These are phyloP conservation scores for Syncephalastrum racemosum DNA, from an alignment of 371 early-diverging fungal genomes.

Conservation along the genomic window DNA sequence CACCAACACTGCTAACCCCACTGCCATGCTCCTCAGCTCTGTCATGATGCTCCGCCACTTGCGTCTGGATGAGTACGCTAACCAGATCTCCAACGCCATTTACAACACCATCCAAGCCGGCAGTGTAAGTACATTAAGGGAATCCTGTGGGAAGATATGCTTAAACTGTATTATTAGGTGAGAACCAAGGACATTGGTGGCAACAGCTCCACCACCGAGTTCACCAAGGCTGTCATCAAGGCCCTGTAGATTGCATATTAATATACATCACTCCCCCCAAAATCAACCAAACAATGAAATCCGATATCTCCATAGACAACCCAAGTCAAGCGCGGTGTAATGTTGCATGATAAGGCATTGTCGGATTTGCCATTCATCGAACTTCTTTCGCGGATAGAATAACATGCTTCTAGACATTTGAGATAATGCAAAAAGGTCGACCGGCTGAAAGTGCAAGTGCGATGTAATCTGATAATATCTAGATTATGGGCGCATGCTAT, in stretches of 20 bases:
- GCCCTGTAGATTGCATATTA: constrained; percentile 10
- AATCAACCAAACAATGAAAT: too few relatives aligned
- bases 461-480: too few relatives aligned
- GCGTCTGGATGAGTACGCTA: constrained; percentile 81
- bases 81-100: constrained; percentile 77
- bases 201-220: constrained; percentile 73
- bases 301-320: too few relatives aligned
- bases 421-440: too few relatives aligned
- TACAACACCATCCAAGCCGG: constrained; percentile 33
- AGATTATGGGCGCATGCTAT: too few relatives aligned
- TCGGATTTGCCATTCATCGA: too few relatives aligned
- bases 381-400: too few relatives aligned
- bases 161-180: constrained; percentile 5
- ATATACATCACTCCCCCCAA: too few relatives aligned
- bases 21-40: constrained; percentile 85
- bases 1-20: constrained; percentile 91
- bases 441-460: too few relatives aligned
- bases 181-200: constrained; percentile 27
- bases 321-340: too few relatives aligned
- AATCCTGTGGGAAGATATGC: background rate
- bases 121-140: constrained; percentile 30
- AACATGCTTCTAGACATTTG: too few relatives aligned
- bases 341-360: too few relatives aligned
- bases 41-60: constrained; percentile 94
- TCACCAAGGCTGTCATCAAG: constrained; percentile 64